phyloP scores from a whole-genome alignment of 2,329 filamentous ascomycete genomes.

The Fusarium compactum region DNA sequence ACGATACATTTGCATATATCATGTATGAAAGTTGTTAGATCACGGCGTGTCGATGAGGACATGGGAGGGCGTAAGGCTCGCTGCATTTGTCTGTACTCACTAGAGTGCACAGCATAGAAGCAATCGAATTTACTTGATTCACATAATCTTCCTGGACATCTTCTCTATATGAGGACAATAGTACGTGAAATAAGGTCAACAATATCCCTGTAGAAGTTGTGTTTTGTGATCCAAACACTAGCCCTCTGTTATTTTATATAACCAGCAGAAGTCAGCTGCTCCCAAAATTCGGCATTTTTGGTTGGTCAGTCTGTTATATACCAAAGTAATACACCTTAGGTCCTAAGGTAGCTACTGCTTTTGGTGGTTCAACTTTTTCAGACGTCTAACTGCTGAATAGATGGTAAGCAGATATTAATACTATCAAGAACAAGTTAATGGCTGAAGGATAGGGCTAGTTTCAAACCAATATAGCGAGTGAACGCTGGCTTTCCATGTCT shows the following conservation, averaged over 20 bases:
- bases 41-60: slow-evolving; percentile 21
- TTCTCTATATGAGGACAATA: not conserved
- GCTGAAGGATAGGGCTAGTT: not conserved
- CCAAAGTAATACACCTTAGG: too few species aligned
- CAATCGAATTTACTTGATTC: slow-evolving; percentile 24
- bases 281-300: too few species aligned
- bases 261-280: too few species aligned
- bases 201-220: not conserved
- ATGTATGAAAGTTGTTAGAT: slow-evolving; percentile 28
- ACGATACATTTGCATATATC: slow-evolving; percentile 32
- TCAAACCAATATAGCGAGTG: not conserved
- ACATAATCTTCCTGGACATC: not conserved
- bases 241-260: too few species aligned
- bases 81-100: slow-evolving; percentile 20
- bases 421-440: too few species aligned
- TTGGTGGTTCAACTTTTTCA: too few species aligned
- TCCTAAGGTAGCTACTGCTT: too few species aligned
- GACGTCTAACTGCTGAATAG: too few species aligned
- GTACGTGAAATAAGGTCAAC: not conserved
- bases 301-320: too few species aligned
- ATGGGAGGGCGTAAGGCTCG: slow-evolving; percentile 8
- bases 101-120: slow-evolving; percentile 26
- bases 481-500: not conserved
- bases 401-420: too few species aligned
- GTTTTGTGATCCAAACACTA: not conserved